Base-by-base conservation (phyloP, 2,329 filamentous ascomycete genomes). In the Aspergillus fijiensis region DNA sequence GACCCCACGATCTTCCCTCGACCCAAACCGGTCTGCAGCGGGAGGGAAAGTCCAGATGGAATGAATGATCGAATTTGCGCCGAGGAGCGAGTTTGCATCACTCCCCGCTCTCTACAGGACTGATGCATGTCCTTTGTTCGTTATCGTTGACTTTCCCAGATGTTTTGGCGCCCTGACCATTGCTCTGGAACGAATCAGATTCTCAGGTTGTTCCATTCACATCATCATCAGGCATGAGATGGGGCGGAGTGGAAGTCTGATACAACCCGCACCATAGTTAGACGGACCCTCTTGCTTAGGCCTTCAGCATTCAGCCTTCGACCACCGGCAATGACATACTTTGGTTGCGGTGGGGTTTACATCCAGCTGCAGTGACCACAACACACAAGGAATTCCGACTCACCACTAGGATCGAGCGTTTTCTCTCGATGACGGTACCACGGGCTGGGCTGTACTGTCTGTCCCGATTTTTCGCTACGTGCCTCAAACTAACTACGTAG, bases 381-480 rank as follows among this genome's bases (percentile, higher is more conserved):
- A 23, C 52, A 56, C 23, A 51, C 14, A 31, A 49, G 35, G 39
- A 54, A 51, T 27, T 23, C 10, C n/a, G 6, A 16, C 35, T 47
- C 52, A 49, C 59, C 55, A 59, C 42, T 55, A 27, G 42, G 49
- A 50, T 55, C 39, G 50, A 49, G 33, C 49, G 45, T 63, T 51
- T 50, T 51, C 63, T 53, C 58, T 67, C 55, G 55, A 67, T 60
- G 61, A 60, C 59, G 60, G 60, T 57, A 54, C 65, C 65, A 67
- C 57, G 61, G 65, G 57, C 52, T 56, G 61, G 65, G 57, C 52
- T 60, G 57, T 54, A 60, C 56, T 16, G 39, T 19, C 16, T 45
- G 39, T 45, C 6, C 39, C 16, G 6, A 45, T 9, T 45, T 35
- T 6, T 35, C 12, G 16, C 16, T 16, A 19, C 5, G 39, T 45